Base-by-base conservation (phyloP, 805 yeast species). In the Pichia heedii region DNA sequence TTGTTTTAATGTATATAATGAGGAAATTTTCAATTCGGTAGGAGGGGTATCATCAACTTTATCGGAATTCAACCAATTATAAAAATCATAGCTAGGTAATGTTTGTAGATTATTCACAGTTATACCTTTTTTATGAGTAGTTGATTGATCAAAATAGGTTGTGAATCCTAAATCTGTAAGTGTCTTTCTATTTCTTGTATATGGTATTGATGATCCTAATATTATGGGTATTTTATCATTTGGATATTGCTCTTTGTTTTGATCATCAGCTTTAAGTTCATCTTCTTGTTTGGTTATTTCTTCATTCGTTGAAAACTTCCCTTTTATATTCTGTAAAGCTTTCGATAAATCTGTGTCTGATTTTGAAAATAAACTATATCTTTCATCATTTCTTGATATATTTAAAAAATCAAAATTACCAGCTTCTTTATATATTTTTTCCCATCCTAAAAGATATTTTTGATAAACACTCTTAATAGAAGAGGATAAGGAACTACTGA, bases 401-500 rank as follows among this genome's bases (percentile, higher is more conserved):
- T 39, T 40, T n/a, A 44, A 24, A 36, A 40, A 44, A 20, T 44
- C 47, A 13, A 35, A 40, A 3, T 52, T 48, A 5, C 42, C 40
- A 12, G 34, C 44, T 19, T 49, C 49, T 11, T 41, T 40, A 13
- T 44, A 36, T 35, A 43, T 43, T 29, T 39, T 22, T 37, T 55
- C 62, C 44, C 56, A 49, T 4, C 54, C 55, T 13, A 46, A 46
- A 26, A 76, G 49, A 16, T 71, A 63, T 47, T 72, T 70, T 46
- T 70, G 68, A 53, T 80, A 81, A 1, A 83, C 74, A 1, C 76
- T 60, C 54, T 81, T 76, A 47, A 84, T 63, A 1, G 87, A 73
- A 15, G 87, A 74, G 13, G 86, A 78, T 37, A 83, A 59, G 12
- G 87, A 79, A 27, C 84, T 79, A 74, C 81, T 79, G 41, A 79